Evolutionary conservation across 371 early-diverging fungal genomes (phyloP), one percentile per base, ranked within the genome.

Genomic region (Syncephalastrum sp.): DNA sequence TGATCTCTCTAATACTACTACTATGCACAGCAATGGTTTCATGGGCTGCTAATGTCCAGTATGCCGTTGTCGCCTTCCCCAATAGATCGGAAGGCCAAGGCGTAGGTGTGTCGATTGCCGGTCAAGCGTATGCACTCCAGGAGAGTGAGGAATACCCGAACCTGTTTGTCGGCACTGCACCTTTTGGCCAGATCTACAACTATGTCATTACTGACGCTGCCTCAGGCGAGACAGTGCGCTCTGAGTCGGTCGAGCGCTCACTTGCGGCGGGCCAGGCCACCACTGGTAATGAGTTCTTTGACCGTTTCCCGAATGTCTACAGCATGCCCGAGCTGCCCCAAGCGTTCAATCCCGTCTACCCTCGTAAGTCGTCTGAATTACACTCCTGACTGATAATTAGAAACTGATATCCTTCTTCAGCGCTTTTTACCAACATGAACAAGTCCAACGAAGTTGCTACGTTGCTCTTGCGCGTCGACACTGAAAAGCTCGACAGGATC

Each of bases 251-350:
- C 13, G 62, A 55, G 4, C 77, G 82, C 52, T 65, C 72, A 14
- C 59, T 81, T 5, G 64, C 74, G 13, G 41, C 54, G 2, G 75
- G 73, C 14, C 66, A 64, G 5, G 55, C 66, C 10, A 47, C 68
- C 16, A 81, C 80, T 10, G 79, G 79, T 42, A 81, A 83, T 54
- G 83, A 83, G 44, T 81, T 80, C 54, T 83, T 79, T 61, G 74
- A 67, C 50, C 77, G 82, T 27, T 49, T 69, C 12, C 69, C 68
- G 21, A 75, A 79, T 6, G 50, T 80, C 13, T 56, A 61, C 50
- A 33, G 64, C 44, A 65, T 83, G 2, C 83, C 83, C 17, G 65
- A 63, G 4, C 59, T 83, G 24, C 83, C 83, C 51, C 82, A 83
- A 59, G 80, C 79, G 0, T 83, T 58, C 48, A 59, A 77, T n/a